Evolutionary conservation across 169 alveolate species (phyloP), one percentile per base, ranked within the genome.

Genomic region (Theileria parva): DNA sequence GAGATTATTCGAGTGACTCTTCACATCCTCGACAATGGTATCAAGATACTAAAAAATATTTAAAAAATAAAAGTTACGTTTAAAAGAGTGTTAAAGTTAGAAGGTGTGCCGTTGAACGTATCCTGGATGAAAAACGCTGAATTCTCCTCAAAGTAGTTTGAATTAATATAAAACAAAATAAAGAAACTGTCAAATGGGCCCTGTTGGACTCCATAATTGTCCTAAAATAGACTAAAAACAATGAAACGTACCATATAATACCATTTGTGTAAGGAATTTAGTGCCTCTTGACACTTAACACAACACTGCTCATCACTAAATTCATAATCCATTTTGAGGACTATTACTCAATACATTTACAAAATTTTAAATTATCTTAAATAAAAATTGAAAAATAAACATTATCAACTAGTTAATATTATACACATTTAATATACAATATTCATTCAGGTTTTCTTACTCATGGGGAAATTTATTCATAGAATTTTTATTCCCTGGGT

Each of bases 101-200:
- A 50, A 12, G 69, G 63, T 34, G 30, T 61, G 53, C 66, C 70
- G 76, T 66, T 19, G 59, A 64, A 71, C 21, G 34, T 63, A 23
- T 32, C 50, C 50, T 53, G n/a, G 39, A 55, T 30, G 21, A 74
- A 63, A 34, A 83, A 32, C 8, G 78, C 85, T 9, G 89, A 72
- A 21, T 17, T 60, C 65, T 83, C 89, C 69, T 83, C 89, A 48
- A 83, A 83, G 44, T 67, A 83, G 21, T 44, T 39, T 7, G 70
- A 0, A 73, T 70, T 68, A 19, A 83, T 83, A 65, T 63, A 77
- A 64, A 74, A 83, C 34, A 76, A 48, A 30, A 83, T 65, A 53
- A 60, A 53, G 30, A 83, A 83, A 19, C 80, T 37, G 30, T 68
- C 72, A 3, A 76, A 72, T 2, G 89, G 89, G 34, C 89, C 89